Percentiles rank a stretch among this genome's conserved stretches.
These are phyloP conservation scores for Cystobasidium sp. DNA, from an alignment of 1,284 basidiomycete species.

Conservation along the genomic window DNA sequence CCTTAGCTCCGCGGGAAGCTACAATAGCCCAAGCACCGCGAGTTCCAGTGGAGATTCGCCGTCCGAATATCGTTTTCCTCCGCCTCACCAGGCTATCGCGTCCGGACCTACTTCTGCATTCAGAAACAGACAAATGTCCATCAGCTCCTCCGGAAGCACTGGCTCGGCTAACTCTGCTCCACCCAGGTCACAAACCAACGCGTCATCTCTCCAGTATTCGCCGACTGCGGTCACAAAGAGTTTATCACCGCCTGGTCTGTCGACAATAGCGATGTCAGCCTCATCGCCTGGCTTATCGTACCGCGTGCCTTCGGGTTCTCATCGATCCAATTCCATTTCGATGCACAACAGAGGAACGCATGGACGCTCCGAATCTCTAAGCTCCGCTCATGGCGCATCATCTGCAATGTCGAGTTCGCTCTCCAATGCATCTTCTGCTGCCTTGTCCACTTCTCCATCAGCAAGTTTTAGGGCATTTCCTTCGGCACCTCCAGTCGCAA, in stretches of 20 bases:
- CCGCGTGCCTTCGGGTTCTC: conserved; percentile 3
- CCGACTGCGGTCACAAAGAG: conserved; percentile 1
- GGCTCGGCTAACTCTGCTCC: conserved; percentile 25
- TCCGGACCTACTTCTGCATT: neutral
- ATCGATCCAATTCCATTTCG: conserved; percentile 5
- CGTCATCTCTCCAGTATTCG: neutral
- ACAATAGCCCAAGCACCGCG: conserved; percentile 1
- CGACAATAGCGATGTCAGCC: conserved; percentile 3
- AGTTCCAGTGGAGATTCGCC: conserved; percentile 17
- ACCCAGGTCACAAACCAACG: neutral
- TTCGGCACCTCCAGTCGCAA: conserved; percentile 31
- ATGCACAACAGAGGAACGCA: conserved; percentile 35
- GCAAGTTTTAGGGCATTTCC: conserved; percentile 16
- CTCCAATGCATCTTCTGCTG: conserved; percentile 5
- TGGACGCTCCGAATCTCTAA: conserved; percentile 37
- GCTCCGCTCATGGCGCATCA: conserved; percentile 6
- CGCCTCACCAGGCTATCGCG: neutral
- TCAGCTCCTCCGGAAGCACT: conserved; percentile 19
- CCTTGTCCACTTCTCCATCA: conserved; percentile 22
- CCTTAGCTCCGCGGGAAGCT: neutral
- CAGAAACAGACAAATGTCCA: conserved; percentile 14
- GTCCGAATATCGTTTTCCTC: conserved; percentile 11
- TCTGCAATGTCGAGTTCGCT: conserved; percentile 11
- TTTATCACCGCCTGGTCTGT: conserved; percentile 28
- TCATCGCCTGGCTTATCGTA: conserved; percentile 13